Conservation (phyloP, 257 asterid genomes). For the Solanum infundibuliforme region DNA sequence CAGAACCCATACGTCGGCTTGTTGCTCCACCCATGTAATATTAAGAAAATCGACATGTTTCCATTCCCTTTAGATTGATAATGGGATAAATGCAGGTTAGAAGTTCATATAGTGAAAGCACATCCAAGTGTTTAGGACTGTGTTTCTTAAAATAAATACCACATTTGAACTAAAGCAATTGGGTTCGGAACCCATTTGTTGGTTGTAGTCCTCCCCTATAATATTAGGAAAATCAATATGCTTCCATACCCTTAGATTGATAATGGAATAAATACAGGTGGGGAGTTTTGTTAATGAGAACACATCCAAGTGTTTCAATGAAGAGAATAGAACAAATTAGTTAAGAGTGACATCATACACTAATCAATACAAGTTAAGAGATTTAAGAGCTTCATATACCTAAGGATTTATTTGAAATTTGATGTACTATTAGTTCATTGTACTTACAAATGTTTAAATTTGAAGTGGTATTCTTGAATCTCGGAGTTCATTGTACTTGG, state of each 20-base stretch:
- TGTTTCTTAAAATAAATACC: not conserved
- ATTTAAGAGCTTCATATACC: not conserved
- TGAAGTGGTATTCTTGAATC: not conserved
- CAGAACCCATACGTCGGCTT: not conserved
- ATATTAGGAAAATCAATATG: not conserved
- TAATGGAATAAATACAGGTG: not conserved
- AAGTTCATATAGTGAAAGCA: not conserved
- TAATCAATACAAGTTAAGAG: not conserved
- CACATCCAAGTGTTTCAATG: not conserved
- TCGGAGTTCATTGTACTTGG: not conserved
- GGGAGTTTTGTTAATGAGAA: not conserved
- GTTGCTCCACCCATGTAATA: not conserved
- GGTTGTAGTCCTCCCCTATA: not conserved
- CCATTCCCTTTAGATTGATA: not conserved
- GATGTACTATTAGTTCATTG: not conserved
- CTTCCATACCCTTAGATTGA: not conserved
- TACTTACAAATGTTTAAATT: not conserved
- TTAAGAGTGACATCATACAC: not conserved
- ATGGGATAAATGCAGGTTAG: not conserved
- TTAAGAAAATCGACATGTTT: not conserved
- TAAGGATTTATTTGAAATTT: not conserved
- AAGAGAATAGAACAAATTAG: not conserved
- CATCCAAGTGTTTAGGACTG: not conserved
- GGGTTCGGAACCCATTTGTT: not conserved
- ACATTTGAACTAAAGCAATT: not conserved